phyloP scores from a whole-genome alignment of 306 rosid species.

The Vigna nakashimae region DNA sequence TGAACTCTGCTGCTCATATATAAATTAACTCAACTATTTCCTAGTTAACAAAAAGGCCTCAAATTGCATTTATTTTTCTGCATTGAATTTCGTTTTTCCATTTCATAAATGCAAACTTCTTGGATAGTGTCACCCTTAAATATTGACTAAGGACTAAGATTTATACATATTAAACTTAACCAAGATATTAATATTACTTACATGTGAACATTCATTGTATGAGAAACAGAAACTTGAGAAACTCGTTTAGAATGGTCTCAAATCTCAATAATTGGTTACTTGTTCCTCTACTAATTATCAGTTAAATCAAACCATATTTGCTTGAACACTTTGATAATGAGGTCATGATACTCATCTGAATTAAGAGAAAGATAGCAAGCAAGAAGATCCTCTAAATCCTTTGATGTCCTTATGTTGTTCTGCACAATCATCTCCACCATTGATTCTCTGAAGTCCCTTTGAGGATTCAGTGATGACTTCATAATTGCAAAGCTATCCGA shows the following conservation, averaged over 20 bases:
- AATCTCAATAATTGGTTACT: constrained; percentile 10
- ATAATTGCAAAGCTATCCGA: constrained; percentile 81
- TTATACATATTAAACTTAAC: constrained; percentile 6
- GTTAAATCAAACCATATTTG: constrained; percentile 96
- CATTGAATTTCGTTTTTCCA: neutral
- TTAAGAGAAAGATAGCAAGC: constrained; percentile 90
- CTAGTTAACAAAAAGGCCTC: neutral
- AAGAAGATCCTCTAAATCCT: constrained; percentile 96
- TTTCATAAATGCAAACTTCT: neutral
- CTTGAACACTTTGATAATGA: constrained; percentile 92
- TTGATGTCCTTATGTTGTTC: constrained; percentile 82
- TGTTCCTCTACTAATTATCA: constrained; percentile 48
- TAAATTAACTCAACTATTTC: constrained; percentile 14
- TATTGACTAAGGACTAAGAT: neutral
- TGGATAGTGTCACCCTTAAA: neutral
- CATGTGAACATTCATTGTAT: constrained; percentile 32
- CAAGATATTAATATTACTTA: constrained; percentile 14
- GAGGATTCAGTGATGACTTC: constrained; percentile 84
- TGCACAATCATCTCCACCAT: constrained; percentile 97
- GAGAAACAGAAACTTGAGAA: constrained; percentile 15
- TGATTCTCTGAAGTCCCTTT: constrained; percentile 87
- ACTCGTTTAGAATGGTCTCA: neutral
- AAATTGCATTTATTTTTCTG: neutral
- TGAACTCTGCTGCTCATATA: constrained; percentile 13
- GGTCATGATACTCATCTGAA: constrained; percentile 90